Base-by-base conservation (phyloP, 495 filamentous ascomycete species). In the Daldinia childiae region DNA sequence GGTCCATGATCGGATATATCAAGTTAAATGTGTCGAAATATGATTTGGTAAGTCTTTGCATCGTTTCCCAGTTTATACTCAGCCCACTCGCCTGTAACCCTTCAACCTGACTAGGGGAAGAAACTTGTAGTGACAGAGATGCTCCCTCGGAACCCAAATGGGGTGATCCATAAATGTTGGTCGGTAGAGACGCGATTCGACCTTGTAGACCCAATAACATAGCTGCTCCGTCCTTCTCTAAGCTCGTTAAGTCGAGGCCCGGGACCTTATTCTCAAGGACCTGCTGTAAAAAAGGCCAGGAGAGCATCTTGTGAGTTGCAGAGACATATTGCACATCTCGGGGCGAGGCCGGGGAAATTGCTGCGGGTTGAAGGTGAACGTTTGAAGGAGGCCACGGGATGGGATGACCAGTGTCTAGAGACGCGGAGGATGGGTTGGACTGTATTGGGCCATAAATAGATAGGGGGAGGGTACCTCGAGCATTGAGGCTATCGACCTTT, bases 1-100 rank as follows among this genome's bases (percentile, higher is more conserved):
- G 79, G 64, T 87, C 83, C 64, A 90, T 78, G 41, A 90, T 79
- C 5, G 87, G 87, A 74, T 84, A 86, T 19, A 86, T 56, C 17
- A 87, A 78, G 64, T 88, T 88, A 77, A 86, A 83, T 3, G 79
- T 85, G 73, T 86, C 82, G 71, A 88, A 89, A 69, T 87, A 89
- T 0, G 82, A 77, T 45, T 82, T 82, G 60, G 82, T 79, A 30
- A 87, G 79, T 50, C 76, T 75, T 50, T 83, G 77, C 79, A 89
- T 87, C 29, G 78, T 74, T 0, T 88, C 84, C 72, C 80, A 80
- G 26, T 78, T 80, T 58, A 88, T 74, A 27, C 30, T 63, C 19
- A 68, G 38, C 14, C 45, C 67, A 11, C 64, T 27, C 3, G 38
- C 17, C 38, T 72, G 59, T 45, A 83, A 77, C 14, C 62, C 58